These are phyloP conservation scores for Yarrowia galli DNA, from an alignment of 1,139 yeast genomes.

Conservation along the genomic window DNA sequence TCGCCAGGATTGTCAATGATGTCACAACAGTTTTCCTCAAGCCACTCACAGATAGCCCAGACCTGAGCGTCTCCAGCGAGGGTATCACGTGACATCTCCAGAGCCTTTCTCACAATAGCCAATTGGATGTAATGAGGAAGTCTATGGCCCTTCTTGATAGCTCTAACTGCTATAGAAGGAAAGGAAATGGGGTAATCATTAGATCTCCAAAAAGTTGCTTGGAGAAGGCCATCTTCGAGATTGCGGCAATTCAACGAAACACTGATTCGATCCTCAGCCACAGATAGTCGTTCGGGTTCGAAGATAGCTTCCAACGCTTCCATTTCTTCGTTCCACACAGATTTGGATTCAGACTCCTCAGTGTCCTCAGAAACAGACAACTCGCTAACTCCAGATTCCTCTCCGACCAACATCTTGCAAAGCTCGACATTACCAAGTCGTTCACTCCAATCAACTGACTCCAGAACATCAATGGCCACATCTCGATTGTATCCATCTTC, in stretches of 20 bases:
- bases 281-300: constrained; percentile 40
- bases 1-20: constrained; percentile 65
- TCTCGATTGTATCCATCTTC: constrained; percentile 76
- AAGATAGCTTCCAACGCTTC: constrained; percentile 69
- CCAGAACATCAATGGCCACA: constrained; percentile 62
- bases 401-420: constrained; percentile 9
- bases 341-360: constrained; percentile 43
- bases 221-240: constrained; percentile 37
- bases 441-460: constrained; percentile 57
- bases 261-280: constrained; percentile 40
- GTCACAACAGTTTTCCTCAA: constrained; percentile 64
- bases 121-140: constrained; percentile 79
- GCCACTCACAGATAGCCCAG: constrained; percentile 73
- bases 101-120: constrained; percentile 61
- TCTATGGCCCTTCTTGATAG: constrained; percentile 51
- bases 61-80: constrained; percentile 74
- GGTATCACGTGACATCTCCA: constrained; percentile 52
- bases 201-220: constrained; percentile 44
- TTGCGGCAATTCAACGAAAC: constrained; percentile 34
- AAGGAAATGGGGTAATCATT: constrained; percentile 47
- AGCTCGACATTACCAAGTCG: constrained; percentile 43
- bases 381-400: not conserved
- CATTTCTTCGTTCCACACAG: constrained; percentile 79
- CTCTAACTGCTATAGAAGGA: constrained; percentile 49
- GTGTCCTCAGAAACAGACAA: not conserved